phyloP scores from a whole-genome alignment of 2,329 filamentous ascomycete genomes.

The Phaeomoniella chlamydospora region DNA sequence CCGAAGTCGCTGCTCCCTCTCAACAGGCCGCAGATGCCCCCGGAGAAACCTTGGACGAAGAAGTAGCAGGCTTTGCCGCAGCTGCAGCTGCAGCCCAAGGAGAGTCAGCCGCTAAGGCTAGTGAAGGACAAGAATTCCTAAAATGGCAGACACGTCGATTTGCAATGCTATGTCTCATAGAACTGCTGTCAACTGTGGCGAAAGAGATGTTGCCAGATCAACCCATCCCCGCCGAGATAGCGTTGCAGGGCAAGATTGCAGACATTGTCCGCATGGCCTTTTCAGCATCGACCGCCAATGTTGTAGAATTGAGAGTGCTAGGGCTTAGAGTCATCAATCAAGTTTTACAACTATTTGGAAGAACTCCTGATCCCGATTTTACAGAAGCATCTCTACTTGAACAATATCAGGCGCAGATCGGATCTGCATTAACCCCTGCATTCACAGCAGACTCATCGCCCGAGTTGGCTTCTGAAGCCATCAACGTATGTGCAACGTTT shows the following conservation, averaged over 20 bases:
- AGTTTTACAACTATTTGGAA: slow-evolving; percentile 83
- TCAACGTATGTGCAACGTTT: slow-evolving; percentile 96
- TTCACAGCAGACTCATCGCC: slow-evolving; percentile 94
- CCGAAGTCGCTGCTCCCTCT: slow-evolving; percentile 49
- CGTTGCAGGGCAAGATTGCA: slow-evolving; percentile 68
- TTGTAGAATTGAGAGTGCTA: slow-evolving; percentile 78
- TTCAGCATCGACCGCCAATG: slow-evolving; percentile 86
- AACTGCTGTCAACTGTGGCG: slow-evolving; percentile 63
- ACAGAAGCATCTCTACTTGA: slow-evolving; percentile 92
- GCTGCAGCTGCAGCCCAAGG: slow-evolving; percentile 48
- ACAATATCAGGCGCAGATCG: slow-evolving; percentile 97
- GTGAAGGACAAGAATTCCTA: slow-evolving; percentile 66
- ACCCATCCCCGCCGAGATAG: slow-evolving; percentile 61
- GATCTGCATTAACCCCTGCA: slow-evolving; percentile 86
- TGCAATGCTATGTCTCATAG: slow-evolving; percentile 75
- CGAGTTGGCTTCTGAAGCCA: slow-evolving; percentile 85
- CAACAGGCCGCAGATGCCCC: slow-evolving; percentile 38
- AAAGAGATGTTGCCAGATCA: slow-evolving; percentile 68
- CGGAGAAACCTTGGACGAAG: slow-evolving; percentile 53
- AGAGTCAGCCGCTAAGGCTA: slow-evolving; percentile 32
- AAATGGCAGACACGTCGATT: slow-evolving; percentile 94
- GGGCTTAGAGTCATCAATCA: slow-evolving; percentile 89
- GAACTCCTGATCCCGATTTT: slow-evolving; percentile 90
- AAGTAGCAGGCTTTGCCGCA: slow-evolving; percentile 89
- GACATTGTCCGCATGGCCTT: slow-evolving; percentile 96